phyloP scores from a whole-genome alignment of 257 asterid genomes.

The Solanum habrochaites region DNA sequence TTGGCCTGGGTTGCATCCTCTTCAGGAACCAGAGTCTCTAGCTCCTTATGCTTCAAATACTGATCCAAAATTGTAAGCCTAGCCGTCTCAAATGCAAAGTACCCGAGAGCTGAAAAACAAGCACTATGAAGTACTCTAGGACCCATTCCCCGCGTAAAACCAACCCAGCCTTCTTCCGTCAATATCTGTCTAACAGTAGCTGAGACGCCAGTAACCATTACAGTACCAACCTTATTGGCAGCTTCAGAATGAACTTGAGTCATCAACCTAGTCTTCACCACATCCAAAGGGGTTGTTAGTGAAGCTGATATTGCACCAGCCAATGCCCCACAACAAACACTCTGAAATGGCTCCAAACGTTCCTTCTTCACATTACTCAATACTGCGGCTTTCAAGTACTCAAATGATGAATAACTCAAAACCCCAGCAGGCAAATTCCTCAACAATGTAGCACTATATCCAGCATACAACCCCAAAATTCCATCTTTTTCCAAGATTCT shows the following conservation, averaged over 20 bases:
- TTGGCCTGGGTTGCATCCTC: constrained; percentile 14
- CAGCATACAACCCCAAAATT: constrained; percentile 77
- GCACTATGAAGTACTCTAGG: constrained; percentile 91
- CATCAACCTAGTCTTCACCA: constrained; percentile 94
- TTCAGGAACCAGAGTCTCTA: constrained; percentile 15
- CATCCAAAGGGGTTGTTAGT: constrained; percentile 91
- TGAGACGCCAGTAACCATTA: constrained; percentile 42
- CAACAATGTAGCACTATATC: constrained; percentile 86
- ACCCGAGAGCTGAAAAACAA: constrained; percentile 89
- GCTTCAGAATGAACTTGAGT: constrained; percentile 72
- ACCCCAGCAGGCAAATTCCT: constrained; percentile 96
- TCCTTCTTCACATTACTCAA: constrained; percentile 34
- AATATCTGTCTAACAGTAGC: constrained; percentile 65
- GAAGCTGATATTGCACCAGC: constrained; percentile 97
- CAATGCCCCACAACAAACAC: constrained; percentile 87
- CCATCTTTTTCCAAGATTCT: constrained; percentile 87
- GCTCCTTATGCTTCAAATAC: constrained; percentile 60
- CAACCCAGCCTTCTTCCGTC: constrained; percentile 90
- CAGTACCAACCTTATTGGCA: constrained; percentile 52
- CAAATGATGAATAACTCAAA: constrained; percentile 86
- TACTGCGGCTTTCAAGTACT: constrained; percentile 80
- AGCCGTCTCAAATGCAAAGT: constrained; percentile 94
- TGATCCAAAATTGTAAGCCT: constrained; percentile 62
- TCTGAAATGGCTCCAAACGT: constrained; percentile 72
- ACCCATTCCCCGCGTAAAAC: constrained; percentile 91